Evolutionary conservation across 176 grass and related monocot genomes (phyloP).

Genomic region (Avena insularis): DNA sequence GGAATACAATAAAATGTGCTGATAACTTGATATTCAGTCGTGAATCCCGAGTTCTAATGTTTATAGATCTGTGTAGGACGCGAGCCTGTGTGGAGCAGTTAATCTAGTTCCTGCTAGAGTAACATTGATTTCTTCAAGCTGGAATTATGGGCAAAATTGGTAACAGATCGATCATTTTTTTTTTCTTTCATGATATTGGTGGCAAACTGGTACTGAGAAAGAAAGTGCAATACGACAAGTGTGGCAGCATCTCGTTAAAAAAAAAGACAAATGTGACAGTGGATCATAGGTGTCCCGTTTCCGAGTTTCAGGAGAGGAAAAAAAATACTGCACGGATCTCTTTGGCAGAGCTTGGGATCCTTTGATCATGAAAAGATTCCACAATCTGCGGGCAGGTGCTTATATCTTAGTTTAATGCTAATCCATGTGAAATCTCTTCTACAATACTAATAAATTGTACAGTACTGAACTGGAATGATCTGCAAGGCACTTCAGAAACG

Average conservation of each 20-base stretch:
- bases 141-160: not conserved
- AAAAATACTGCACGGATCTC: not conserved
- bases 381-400: not conserved
- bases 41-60: not conserved
- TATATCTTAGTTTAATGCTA: constrained; percentile 19
- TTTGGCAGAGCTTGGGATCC: not conserved
- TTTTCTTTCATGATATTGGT: not conserved
- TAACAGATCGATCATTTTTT: constrained; percentile 2
- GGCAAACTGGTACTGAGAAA: not conserved
- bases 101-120: not conserved
- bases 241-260: not conserved
- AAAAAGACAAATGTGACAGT: constrained; percentile 28
- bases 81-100: not conserved
- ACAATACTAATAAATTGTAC: not conserved
- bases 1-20: not conserved
- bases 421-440: constrained; percentile 5
- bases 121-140: not conserved
- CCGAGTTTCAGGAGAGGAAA: not conserved
- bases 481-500: constrained; percentile 1
- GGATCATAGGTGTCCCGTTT: not conserved
- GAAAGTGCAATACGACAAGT: constrained; percentile 11
- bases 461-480: not conserved
- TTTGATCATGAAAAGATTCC: constrained; percentile 33
- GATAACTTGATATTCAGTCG: too few species aligned
- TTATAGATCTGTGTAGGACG: not conserved